These are phyloP conservation scores for Linum tenue DNA, from an alignment of 345 rosid species.

Conservation along the genomic window DNA sequence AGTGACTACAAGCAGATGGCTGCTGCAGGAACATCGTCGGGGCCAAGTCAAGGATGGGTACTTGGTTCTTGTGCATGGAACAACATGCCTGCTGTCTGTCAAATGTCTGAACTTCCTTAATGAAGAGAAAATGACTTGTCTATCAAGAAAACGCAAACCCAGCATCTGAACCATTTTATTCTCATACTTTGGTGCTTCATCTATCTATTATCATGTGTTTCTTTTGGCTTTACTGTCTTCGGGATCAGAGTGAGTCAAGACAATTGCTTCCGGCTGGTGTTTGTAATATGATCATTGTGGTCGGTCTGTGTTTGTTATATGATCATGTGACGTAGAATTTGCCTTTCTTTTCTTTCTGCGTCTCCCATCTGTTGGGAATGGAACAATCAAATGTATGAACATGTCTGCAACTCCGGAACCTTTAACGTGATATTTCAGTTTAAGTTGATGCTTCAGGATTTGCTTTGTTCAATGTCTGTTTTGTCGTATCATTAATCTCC, in stretches of 20 bases:
- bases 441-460: too few relatives aligned
- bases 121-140: constrained; percentile 8
- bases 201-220: not conserved
- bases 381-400: not conserved
- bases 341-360: not conserved
- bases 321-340: not conserved
- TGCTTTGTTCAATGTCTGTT: too few relatives aligned
- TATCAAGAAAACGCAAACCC: too few relatives aligned
- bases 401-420: too few relatives aligned
- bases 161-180: too few relatives aligned
- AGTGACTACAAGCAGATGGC: constrained; percentile 49
- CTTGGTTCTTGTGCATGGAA: constrained; percentile 67
- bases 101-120: constrained; percentile 46
- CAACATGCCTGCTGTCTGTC: constrained; percentile 77
- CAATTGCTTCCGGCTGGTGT: not conserved
- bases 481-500: too few relatives aligned
- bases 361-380: not conserved
- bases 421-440: too few relatives aligned
- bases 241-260: not conserved
- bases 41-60: constrained; percentile 44
- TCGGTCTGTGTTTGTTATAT: not conserved
- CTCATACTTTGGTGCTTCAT: not conserved
- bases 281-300: not conserved
- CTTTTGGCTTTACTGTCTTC: not conserved
- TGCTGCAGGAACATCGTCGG: constrained; percentile 28